Percentiles rank a stretch among this genome's conserved stretches.
These are phyloP conservation scores for Hyaloscypha hepaticicola DNA, from an alignment of 495 filamentous ascomycete genomes.

Conservation along the genomic window DNA sequence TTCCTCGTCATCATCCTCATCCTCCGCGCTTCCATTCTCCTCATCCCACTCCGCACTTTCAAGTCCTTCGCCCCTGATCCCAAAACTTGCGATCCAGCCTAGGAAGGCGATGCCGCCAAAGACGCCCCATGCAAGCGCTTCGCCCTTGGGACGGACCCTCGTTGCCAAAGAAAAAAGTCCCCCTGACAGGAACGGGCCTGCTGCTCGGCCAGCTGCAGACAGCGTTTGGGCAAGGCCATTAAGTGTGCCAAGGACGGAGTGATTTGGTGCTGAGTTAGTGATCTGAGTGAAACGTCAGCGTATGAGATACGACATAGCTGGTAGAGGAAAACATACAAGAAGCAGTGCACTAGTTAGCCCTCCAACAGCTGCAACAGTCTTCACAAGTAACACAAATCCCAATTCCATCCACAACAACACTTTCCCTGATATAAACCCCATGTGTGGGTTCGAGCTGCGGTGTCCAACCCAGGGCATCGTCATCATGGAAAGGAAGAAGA, in stretches of 20 bases:
- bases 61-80: slow-evolving; percentile 48
- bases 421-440: slow-evolving; percentile 53
- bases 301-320: slow-evolving; percentile 7
- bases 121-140: slow-evolving; percentile 65
- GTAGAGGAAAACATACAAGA: slow-evolving; percentile 50
- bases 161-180: slow-evolving; percentile 75
- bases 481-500: slow-evolving; percentile 78
- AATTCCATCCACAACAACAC: slow-evolving; percentile 72
- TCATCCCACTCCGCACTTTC: slow-evolving; percentile 31
- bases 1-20: slow-evolving; percentile 15
- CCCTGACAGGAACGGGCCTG: slow-evolving; percentile 86
- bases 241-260: slow-evolving; percentile 82
- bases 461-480: slow-evolving; percentile 90
- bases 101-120: slow-evolving; percentile 66
- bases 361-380: slow-evolving; percentile 84
- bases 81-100: slow-evolving; percentile 66
- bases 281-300: slow-evolving; percentile 53
- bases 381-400: slow-evolving; percentile 75
- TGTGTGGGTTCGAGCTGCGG: slow-evolving; percentile 49
- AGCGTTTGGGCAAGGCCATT: slow-evolving; percentile 95
- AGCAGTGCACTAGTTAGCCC: slow-evolving; percentile 87
- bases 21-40: slow-evolving; percentile 11
- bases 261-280: slow-evolving; percentile 86
- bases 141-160: slow-evolving; percentile 72
- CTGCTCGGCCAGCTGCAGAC: slow-evolving; percentile 83